phyloP scores from a whole-genome alignment of 2,329 filamentous ascomycete species.

The Thelonectria rubi region DNA sequence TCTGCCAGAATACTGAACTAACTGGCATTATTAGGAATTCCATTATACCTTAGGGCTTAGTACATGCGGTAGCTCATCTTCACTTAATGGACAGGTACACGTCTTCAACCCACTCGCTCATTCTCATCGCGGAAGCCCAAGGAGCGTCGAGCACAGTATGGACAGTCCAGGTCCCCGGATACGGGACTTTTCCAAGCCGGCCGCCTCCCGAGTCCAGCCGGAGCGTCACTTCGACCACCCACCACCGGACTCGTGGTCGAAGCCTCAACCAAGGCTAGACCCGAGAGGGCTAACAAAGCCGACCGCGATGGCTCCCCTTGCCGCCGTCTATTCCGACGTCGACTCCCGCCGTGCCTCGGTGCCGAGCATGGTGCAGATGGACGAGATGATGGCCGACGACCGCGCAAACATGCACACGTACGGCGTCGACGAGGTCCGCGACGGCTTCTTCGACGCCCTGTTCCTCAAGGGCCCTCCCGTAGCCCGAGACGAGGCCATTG shows the following conservation, averaged over 20 bases:
- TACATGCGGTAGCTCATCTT: too few species aligned
- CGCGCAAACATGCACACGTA: conserved; percentile 52
- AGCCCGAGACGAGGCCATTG: conserved; percentile 51
- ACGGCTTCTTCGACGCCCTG: conserved; percentile 58
- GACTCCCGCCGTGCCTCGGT: conserved; percentile 43
- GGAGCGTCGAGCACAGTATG: neutral
- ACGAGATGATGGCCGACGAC: conserved; percentile 46
- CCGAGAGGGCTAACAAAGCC: conserved; percentile 32
- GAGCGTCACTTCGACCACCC: neutral
- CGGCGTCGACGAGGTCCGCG: conserved; percentile 54
- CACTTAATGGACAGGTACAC: too few species aligned
- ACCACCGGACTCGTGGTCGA: neutral
- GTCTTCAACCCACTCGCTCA: too few species aligned
- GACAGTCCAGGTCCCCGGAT: neutral
- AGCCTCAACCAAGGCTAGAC: conserved; percentile 27
- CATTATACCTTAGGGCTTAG: too few species aligned
- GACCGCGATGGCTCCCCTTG: conserved; percentile 13
- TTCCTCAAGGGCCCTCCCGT: conserved; percentile 55
- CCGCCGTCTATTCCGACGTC: conserved; percentile 29
- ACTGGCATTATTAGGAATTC: too few species aligned
- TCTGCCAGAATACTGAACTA: too few species aligned
- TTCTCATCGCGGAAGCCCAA: too few species aligned
- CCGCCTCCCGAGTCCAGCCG: neutral
- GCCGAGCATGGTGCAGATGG: conserved; percentile 46
- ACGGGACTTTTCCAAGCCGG: conserved; percentile 7